These are phyloP conservation scores for Colletotrichum sp. DNA, from an alignment of 2,329 filamentous ascomycete species.

Conservation along the genomic window DNA sequence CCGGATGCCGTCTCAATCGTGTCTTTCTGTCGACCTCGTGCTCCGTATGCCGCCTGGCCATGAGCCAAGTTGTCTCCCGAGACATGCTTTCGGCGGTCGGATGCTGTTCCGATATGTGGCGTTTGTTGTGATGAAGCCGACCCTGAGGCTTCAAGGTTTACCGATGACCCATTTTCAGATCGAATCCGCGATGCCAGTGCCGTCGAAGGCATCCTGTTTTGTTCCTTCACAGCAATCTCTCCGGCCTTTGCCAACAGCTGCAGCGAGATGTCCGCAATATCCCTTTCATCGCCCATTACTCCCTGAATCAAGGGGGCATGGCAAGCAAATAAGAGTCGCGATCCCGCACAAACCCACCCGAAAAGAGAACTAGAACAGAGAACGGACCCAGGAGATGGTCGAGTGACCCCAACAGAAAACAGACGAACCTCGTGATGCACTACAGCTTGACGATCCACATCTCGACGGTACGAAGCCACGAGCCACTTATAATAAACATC, in stretches of 20 bases:
- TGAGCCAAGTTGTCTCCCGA: neutral
- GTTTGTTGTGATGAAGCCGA: neutral
- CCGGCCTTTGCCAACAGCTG: neutral
- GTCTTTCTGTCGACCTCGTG: neutral
- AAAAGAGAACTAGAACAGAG: neutral
- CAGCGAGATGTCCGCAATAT: neutral
- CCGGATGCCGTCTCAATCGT: neutral
- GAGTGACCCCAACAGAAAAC: neutral
- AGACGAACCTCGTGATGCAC: neutral
- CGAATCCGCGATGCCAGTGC: neutral
- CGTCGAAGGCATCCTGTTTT: neutral
- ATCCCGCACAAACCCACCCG: neutral
- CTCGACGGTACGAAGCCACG: neutral
- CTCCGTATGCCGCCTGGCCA: neutral
- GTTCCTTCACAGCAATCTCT: neutral
- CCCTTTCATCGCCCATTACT: conserved; percentile 10
- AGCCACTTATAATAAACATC: neutral
- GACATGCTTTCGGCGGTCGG: neutral
- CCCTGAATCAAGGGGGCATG: neutral
- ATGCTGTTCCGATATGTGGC: neutral
- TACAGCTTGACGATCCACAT: neutral
- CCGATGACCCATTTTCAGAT: neutral
- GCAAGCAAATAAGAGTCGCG: neutral
- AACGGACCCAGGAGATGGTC: neutral
- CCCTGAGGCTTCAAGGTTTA: neutral